A percentile compares a stretch with the other conserved stretches of the same genome.
Conservation (phyloP, 441 rosid species). For the Macaranga tanarius region DNA sequence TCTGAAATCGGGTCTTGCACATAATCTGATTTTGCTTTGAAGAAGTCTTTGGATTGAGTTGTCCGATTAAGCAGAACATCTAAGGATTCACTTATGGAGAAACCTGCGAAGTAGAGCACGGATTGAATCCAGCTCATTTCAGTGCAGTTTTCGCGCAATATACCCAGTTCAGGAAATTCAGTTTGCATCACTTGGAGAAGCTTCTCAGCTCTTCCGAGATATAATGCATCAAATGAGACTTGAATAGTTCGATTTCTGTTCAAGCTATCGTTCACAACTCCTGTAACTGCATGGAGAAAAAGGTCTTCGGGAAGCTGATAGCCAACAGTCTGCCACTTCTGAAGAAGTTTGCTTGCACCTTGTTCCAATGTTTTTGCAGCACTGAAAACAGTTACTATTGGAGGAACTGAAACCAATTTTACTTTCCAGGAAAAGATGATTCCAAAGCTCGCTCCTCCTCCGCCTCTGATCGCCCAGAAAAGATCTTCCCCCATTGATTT, state of each 20-base stretch:
- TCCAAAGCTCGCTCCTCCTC: slow-evolving; percentile 65
- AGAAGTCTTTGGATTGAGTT: background rate
- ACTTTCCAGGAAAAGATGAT: slow-evolving; percentile 62
- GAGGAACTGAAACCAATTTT: slow-evolving; percentile 52
- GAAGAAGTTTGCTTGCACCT: slow-evolving; percentile 45
- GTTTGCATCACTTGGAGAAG: slow-evolving; percentile 41
- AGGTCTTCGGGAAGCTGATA: slow-evolving; percentile 37
- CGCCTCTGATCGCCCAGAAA: slow-evolving; percentile 72
- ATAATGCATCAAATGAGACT: slow-evolving; percentile 43
- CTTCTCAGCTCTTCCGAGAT: slow-evolving; percentile 44
- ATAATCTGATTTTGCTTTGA: slow-evolving; percentile 49
- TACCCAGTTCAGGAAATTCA: slow-evolving; percentile 47
- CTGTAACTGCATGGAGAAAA: slow-evolving; percentile 31
- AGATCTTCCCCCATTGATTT: slow-evolving; percentile 54
- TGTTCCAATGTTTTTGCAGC: slow-evolving; percentile 40
- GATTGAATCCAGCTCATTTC: slow-evolving; percentile 56
- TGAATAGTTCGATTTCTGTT: slow-evolving; percentile 27
- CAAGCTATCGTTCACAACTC: slow-evolving; percentile 11
- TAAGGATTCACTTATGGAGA: slow-evolving; percentile 23
- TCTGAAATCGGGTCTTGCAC: slow-evolving; percentile 35
- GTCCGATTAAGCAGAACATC: slow-evolving; percentile 31
- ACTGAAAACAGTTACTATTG: slow-evolving; percentile 44
- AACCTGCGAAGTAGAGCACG: slow-evolving; percentile 29
- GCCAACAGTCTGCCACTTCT: slow-evolving; percentile 54
- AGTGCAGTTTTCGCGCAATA: slow-evolving; percentile 37